Evolutionary conservation across 768 basidiomycete genomes (phyloP).

Genomic region (Saitozyma podzolica): DNA sequence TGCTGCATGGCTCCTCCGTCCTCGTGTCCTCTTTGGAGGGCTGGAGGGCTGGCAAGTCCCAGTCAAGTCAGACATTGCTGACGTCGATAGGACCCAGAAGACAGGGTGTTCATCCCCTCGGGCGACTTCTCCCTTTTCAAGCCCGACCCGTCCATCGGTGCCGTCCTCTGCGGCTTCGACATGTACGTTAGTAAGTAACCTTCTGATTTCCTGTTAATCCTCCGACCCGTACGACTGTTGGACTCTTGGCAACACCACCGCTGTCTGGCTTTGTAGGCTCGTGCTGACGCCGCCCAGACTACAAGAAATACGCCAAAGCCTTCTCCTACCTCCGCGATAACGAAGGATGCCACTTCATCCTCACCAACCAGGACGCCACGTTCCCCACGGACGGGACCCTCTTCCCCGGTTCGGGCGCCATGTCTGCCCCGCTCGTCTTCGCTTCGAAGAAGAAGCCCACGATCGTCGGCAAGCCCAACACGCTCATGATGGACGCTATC

Average conservation of each 20-base stretch:
- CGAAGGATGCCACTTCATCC: slow-evolving; percentile 76
- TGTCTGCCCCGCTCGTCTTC: slow-evolving; percentile 77
- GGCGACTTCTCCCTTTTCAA: slow-evolving; percentile 62
- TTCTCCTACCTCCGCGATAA: slow-evolving; percentile 84
- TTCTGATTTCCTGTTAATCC: not conserved
- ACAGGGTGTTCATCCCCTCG: slow-evolving; percentile 75
- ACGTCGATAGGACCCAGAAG: slow-evolving; percentile 70
- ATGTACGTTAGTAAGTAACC: slow-evolving; percentile 61
- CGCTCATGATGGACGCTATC: slow-evolving; percentile 90
- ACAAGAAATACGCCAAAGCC: slow-evolving; percentile 90
- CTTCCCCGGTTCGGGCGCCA: slow-evolving; percentile 78
- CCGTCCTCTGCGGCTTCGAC: slow-evolving; percentile 93
- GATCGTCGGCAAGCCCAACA: slow-evolving; percentile 85
- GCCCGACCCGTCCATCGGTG: slow-evolving; percentile 74
- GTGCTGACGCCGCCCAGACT: slow-evolving; percentile 55
- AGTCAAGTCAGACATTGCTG: not conserved
- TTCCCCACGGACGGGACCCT: slow-evolving; percentile 71
- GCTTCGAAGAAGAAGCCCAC: slow-evolving; percentile 66
- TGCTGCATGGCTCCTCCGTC: not conserved
- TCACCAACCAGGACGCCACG: slow-evolving; percentile 90
- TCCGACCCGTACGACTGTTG: no score
- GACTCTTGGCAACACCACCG: no score
- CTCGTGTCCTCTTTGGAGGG: not conserved
- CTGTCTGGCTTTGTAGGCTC: no score
- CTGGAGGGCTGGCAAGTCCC: not conserved